Percentiles rank a stretch among this genome's conserved stretches.
Evolutionary conservation across 371 early-diverging fungal species (phyloP).

Genomic region (Apophysomyces sp.): DNA sequence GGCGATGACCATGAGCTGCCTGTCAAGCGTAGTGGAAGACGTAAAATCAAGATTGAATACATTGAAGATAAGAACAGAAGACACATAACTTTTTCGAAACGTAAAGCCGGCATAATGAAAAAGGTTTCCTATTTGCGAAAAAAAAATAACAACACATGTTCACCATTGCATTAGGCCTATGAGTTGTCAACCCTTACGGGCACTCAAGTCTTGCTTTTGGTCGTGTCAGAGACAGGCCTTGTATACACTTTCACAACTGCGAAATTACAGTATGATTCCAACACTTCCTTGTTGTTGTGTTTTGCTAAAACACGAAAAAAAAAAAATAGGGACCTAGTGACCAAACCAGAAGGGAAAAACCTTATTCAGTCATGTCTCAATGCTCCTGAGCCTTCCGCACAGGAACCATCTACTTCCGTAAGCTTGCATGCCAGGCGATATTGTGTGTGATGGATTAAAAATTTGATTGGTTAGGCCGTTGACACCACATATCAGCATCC

Average conservation of each 20-base stretch:
- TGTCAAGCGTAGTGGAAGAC: slow-evolving; percentile 52
- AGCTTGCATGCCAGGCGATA: too few relatives aligned
- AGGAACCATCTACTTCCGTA: not conserved
- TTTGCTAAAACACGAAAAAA: not conserved
- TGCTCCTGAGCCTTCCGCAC: slow-evolving; percentile 64
- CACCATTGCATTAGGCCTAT: slow-evolving; percentile 66
- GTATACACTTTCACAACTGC: slow-evolving; percentile 98
- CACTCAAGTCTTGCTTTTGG: slow-evolving; percentile 91
- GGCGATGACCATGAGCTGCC: too few relatives aligned
- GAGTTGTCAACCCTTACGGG: slow-evolving; percentile 96
- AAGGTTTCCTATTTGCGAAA: slow-evolving; percentile 58
- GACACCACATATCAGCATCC: too few relatives aligned
- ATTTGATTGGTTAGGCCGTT: too few relatives aligned
- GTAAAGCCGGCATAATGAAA: slow-evolving; percentile 99
- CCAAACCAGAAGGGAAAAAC: slow-evolving; percentile 89
- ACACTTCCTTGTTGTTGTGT: too few relatives aligned
- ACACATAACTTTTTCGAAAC: slow-evolving; percentile 96
- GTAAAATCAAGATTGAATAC: slow-evolving; percentile 96
- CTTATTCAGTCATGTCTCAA: slow-evolving; percentile 94
- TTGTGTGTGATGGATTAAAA: too few relatives aligned
- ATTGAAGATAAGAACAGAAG: slow-evolving; percentile 94
- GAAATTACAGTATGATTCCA: slow-evolving; percentile 65
- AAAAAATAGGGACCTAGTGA: slow-evolving; percentile 72
- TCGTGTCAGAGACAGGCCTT: slow-evolving; percentile 95
- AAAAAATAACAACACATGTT: not conserved